Conservation (phyloP, 2,329 filamentous ascomycete genomes). For the Bipolaris bicolor region DNA sequence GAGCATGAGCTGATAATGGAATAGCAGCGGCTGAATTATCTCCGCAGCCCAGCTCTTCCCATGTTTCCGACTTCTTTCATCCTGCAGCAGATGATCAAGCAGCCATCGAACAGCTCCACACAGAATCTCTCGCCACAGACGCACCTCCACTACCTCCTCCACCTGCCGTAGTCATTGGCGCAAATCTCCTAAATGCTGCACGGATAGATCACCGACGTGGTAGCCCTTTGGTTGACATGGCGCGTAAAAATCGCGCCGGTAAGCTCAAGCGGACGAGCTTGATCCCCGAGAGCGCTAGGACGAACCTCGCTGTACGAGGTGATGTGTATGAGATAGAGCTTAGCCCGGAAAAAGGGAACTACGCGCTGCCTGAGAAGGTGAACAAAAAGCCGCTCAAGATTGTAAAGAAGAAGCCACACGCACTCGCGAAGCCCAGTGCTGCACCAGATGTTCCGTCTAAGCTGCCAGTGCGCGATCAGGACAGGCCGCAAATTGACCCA, state of each 20-base stretch:
- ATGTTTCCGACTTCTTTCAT: background rate
- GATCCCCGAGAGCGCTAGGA: constrained; percentile 5
- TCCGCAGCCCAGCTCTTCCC: background rate
- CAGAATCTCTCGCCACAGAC: constrained; percentile 22
- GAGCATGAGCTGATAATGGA: background rate
- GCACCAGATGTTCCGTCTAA: background rate
- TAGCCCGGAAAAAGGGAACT: constrained; percentile 29
- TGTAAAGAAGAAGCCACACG: background rate
- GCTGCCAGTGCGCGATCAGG: background rate
- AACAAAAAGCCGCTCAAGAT: constrained; percentile 19
- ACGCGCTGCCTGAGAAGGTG: constrained; percentile 13
- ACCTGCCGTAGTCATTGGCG: constrained; percentile 26
- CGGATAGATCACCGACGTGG: constrained; percentile 20
- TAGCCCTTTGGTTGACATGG: constrained; percentile 9
- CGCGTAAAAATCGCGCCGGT: constrained; percentile 10
- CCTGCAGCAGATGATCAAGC: constrained; percentile 20
- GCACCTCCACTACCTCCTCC: constrained; percentile 5
- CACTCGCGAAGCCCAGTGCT: background rate
- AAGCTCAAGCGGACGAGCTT: constrained; percentile 30
- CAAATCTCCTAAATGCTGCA: constrained; percentile 40
- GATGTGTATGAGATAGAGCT: constrained; percentile 28
- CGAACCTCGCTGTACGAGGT: constrained; percentile 15
- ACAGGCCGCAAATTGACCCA: background rate
- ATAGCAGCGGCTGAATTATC: background rate
- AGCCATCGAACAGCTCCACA: constrained; percentile 33